phyloP scores from a whole-genome alignment of 176 grass and related monocot species.

The Zea luxurians region DNA sequence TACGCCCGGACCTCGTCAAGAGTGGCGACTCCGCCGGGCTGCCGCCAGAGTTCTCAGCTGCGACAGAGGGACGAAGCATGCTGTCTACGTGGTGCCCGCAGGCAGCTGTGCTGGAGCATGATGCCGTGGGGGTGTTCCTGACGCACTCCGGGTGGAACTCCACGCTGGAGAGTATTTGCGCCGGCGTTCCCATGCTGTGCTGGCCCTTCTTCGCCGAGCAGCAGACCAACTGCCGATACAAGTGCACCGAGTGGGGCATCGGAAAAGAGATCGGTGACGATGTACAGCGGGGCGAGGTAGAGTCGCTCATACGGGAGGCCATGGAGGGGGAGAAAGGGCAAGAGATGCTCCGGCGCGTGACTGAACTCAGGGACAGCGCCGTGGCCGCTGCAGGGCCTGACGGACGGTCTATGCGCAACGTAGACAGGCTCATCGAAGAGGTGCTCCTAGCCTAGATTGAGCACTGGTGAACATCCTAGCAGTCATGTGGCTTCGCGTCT shows the following conservation, averaged over 20 bases:
- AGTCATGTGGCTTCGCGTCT: too few relatives aligned
- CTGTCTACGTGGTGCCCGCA: constrained; percentile 53
- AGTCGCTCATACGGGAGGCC: constrained; percentile 38
- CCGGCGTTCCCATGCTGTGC: constrained; percentile 50
- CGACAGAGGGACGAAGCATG: constrained; percentile 26
- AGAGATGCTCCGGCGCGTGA: constrained; percentile 25
- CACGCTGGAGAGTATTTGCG: constrained; percentile 54
- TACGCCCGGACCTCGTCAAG: constrained; percentile 50
- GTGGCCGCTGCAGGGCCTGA: constrained; percentile 1
- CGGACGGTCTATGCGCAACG: constrained; percentile 29
- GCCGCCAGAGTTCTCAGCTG: constrained; percentile 15
- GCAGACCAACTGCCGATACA: constrained; percentile 62
- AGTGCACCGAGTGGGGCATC: constrained; percentile 49
- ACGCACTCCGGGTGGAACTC: constrained; percentile 93
- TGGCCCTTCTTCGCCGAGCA: constrained; percentile 74
- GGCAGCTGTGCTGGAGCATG: constrained; percentile 48
- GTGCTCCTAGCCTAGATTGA: constrained; percentile 20
- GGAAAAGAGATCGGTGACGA: constrained; percentile 47
- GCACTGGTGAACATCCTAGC: too few relatives aligned
- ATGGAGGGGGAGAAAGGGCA: constrained; percentile 39
- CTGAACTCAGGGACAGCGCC: constrained; percentile 12
- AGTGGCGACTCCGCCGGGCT: constrained; percentile 17
- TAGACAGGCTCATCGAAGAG: constrained; percentile 35
- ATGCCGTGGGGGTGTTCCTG: constrained; percentile 67
- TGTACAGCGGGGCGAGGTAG: constrained; percentile 14